Base-by-base conservation (phyloP, 768 basidiomycete species). In the Boletus rubropictus region DNA sequence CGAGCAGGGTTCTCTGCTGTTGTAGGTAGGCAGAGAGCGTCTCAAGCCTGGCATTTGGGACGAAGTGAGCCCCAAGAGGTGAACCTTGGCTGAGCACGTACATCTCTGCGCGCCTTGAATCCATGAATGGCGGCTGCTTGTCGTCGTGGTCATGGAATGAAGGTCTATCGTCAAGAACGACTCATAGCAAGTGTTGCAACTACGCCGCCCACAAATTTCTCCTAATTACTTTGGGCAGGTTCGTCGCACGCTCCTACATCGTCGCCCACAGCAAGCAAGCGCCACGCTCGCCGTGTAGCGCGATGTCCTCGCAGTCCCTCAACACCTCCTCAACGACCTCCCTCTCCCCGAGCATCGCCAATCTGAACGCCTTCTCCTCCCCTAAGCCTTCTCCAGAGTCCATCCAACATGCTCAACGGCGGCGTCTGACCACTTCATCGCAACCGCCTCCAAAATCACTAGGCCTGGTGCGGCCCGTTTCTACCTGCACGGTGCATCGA, bases 1-100 rank as follows among this genome's bases (percentile, higher is more conserved):
- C 71, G 33, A 89, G 76, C 28, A 86, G 55, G 17, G 69, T 60
- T 61, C 67, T 77, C 66, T 89, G 86, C 34, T 76, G 69, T 46
- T 76, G 71, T 51, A 89, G 75, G 65, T 81, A 89, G 39, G 68
- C 68, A 56, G 79, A 75, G 55, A 89, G 82, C 71, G 82, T 82
- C 64, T 83, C 74, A 34, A 66, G 64, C 54, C 64, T 66, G 38
- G 35, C 5, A 18, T 21, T 35, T 4, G n/a, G 28, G 22, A 18
- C 5, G 11, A 24, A 42, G 51, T 40, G 29, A 57, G 54, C 32
- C 7, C 7, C 14, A 10, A 20, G 22, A 24, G 11, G 25, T 12
- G 17, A 36, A 7, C 10, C 7, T 37, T 7, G 12, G 17, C 21
- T 21, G 1, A 15, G 42, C 37, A 57, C 64, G 50, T 59, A 65